These are phyloP conservation scores for Fistulina hepatica DNA, from an alignment of 1,284 basidiomycete genomes.

Conservation along the genomic window DNA sequence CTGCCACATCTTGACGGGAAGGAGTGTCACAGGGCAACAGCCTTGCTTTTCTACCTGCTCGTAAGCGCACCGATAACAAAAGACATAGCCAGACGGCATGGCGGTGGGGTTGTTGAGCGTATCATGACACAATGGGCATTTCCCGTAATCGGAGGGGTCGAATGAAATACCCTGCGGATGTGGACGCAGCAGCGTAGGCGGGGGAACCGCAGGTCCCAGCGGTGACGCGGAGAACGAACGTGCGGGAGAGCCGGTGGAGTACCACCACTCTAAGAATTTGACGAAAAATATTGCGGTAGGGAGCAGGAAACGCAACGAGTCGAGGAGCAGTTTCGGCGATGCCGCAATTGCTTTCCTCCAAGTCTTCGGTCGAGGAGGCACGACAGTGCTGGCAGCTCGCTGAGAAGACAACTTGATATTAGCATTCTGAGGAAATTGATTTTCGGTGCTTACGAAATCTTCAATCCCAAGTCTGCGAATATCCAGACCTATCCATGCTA, in stretches of 20 bases:
- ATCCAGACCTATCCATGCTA: constrained; percentile 75
- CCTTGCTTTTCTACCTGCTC: constrained; percentile 72
- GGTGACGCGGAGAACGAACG: constrained; percentile 49
- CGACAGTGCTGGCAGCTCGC: constrained; percentile 31
- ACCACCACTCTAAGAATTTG: constrained; percentile 99
- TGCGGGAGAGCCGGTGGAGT: constrained; percentile 87
- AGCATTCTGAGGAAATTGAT: constrained; percentile 6
- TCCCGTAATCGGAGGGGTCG: constrained; percentile 57
- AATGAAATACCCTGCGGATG: constrained; percentile 57
- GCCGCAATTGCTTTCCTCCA: constrained; percentile 33
- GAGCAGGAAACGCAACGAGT: constrained; percentile 73
- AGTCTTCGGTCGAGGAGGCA: constrained; percentile 31
- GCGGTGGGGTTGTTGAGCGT: constrained; percentile 82
- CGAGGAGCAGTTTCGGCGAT: constrained; percentile 55
- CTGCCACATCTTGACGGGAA: constrained; percentile 67
- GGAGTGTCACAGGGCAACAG: constrained; percentile 80
- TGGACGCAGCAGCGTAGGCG: constrained; percentile 62
- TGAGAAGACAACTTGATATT: constrained; percentile 16
- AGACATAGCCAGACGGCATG: constrained; percentile 88
- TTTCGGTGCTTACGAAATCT: constrained; percentile 48
- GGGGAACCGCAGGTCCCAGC: constrained; percentile 59
- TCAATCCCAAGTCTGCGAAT: constrained; percentile 67
- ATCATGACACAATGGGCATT: constrained; percentile 75
- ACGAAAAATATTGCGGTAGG: constrained; percentile 93
- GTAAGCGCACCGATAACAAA: constrained; percentile 90